phyloP scores from a whole-genome alignment of 495 filamentous ascomycete genomes.

The Tuber microsphaerosporum region DNA sequence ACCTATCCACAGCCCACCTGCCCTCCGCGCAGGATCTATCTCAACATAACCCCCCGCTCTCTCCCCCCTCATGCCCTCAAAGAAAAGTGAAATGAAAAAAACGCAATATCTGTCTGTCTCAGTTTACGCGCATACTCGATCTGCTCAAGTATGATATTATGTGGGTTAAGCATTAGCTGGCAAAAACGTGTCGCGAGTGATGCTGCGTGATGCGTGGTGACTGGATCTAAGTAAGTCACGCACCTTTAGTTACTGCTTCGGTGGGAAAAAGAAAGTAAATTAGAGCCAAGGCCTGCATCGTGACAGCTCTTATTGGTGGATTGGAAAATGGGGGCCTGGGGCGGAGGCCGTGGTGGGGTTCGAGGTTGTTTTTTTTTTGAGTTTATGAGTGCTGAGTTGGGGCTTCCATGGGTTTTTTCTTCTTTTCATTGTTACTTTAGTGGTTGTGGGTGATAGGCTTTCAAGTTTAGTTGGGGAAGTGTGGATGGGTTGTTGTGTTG shows the following conservation, averaged over 20 bases:
- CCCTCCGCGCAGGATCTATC: not conserved
- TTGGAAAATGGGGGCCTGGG: not conserved
- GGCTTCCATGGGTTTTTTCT: not conserved
- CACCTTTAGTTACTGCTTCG: not conserved
- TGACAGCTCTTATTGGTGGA: not conserved
- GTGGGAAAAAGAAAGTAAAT: not conserved
- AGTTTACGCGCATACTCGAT: not conserved
- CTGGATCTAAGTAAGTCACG: not conserved
- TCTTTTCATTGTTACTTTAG: not conserved
- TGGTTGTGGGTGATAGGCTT: not conserved
- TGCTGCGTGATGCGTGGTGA: not conserved
- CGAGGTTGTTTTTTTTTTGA: not conserved
- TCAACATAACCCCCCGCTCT: not conserved
- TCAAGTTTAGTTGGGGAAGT: not conserved
- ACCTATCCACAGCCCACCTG: not conserved
- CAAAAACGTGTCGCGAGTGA: conserved; percentile 1
- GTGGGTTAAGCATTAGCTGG: not conserved
- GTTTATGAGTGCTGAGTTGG: not conserved
- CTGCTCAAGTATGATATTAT: not conserved
- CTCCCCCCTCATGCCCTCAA: not conserved
- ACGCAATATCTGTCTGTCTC: not conserved
- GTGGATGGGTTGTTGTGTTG: not conserved
- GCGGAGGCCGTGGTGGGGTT: not conserved
- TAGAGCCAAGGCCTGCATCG: not conserved
- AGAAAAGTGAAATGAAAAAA: not conserved